Evolutionary conservation across 2,329 filamentous ascomycete genomes (phyloP).

Genomic region (Colletotrichum sp.): DNA sequence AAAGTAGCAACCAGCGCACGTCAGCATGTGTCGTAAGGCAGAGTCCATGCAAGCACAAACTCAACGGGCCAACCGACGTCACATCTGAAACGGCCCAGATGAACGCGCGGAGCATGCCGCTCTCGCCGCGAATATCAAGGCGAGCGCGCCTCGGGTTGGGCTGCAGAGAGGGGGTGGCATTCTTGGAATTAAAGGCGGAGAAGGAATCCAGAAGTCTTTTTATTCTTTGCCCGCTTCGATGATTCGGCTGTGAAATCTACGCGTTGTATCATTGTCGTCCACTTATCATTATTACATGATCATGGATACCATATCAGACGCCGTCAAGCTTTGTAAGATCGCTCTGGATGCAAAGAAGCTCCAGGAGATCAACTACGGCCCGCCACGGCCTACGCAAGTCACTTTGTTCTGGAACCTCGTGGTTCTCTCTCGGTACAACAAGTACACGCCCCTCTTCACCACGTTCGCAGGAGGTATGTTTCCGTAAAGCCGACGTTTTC

Average conservation of each 20-base stretch:
- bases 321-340: neutral
- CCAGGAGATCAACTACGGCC: conserved; percentile 8
- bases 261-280: neutral
- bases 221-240: neutral
- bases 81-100: conserved; percentile 16
- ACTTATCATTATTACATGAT: conserved; percentile 2
- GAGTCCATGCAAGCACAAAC: conserved; percentile 11
- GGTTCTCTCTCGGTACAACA: conserved; percentile 15
- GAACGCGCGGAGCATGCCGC: conserved; percentile 5
- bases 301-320: conserved; percentile 3
- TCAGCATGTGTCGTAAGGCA: neutral
- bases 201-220: neutral
- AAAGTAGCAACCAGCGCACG: neutral
- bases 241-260: neutral
- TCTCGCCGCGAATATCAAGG: neutral
- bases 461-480: conserved; percentile 16
- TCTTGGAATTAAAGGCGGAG: neutral
- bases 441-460: conserved; percentile 17
- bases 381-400: conserved; percentile 11
- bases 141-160: neutral
- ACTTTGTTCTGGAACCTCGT: conserved; percentile 12
- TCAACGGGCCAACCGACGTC: conserved; percentile 12
- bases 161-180: neutral
- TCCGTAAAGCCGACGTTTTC: neutral
- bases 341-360: conserved; percentile 9